Evolutionary conservation across 2,329 filamentous ascomycete species (phyloP).

Genomic region (Trichophyton rubrum): DNA sequence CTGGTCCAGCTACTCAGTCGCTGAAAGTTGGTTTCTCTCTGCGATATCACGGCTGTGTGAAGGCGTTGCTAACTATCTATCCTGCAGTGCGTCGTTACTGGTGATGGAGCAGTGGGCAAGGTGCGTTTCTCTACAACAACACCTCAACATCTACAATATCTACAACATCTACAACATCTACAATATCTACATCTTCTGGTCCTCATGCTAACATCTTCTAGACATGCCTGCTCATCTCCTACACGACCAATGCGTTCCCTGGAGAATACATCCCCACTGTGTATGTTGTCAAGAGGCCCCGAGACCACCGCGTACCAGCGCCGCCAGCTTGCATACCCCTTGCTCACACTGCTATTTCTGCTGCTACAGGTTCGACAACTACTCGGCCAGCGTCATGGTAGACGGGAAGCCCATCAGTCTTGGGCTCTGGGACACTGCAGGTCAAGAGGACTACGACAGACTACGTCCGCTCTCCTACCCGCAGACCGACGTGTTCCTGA

Average conservation of each 20-base stretch:
- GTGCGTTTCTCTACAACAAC: constrained; percentile 37
- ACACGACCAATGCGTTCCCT: constrained; percentile 99
- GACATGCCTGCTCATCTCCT: constrained; percentile 98
- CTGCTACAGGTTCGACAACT: constrained; percentile 76
- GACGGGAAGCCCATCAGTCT: constrained; percentile 96
- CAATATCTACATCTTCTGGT: constrained; percentile 22
- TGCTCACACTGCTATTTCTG: constrained; percentile 8
- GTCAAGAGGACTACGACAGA: constrained; percentile 96
- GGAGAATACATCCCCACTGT: constrained; percentile 99
- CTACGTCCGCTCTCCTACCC: constrained; percentile 91
- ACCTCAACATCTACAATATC: constrained; percentile 38
- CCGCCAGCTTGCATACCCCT: no score
- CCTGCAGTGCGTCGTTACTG: constrained; percentile 85
- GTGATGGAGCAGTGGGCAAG: constrained; percentile 98
- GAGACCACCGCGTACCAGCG: constrained; percentile 4
- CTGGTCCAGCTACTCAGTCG: constrained; percentile 74
- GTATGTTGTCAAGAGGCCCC: constrained; percentile 21
- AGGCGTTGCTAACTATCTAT: constrained; percentile 11
- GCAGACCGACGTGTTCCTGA: constrained; percentile 95
- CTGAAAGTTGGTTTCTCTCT: constrained; percentile 55
- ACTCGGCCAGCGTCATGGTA: constrained; percentile 97
- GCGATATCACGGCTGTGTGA: constrained; percentile 5
- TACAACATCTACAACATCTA: background rate
- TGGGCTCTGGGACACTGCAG: constrained; percentile 95
- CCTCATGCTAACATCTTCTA: constrained; percentile 28